Percentiles rank a stretch among this genome's conserved stretches.
Conservation (phyloP, 495 filamentous ascomycete species). For the Eremomyces bilateralis region DNA sequence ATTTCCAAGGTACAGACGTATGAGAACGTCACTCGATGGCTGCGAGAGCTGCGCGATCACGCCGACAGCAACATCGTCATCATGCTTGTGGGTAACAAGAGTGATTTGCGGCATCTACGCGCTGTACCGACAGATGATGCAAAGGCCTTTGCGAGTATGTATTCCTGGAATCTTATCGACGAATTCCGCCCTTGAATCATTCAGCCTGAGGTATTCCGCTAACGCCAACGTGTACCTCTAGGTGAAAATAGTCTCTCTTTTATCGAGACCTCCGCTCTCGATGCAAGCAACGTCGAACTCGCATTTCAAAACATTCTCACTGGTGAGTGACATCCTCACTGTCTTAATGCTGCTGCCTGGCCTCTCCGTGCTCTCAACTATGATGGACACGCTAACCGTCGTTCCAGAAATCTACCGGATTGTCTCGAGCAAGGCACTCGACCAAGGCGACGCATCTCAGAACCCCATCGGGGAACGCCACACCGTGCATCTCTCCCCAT, state of each 20-base stretch:
- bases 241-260: slow-evolving; percentile 92
- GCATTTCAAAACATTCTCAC: slow-evolving; percentile 99
- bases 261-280: slow-evolving; percentile 97
- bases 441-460: slow-evolving; percentile 55
- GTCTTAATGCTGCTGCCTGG: not conserved
- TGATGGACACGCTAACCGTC: not conserved
- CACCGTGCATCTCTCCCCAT: slow-evolving; percentile 58
- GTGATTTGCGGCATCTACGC: slow-evolving; percentile 94
- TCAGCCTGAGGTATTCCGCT: not conserved
- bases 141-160: slow-evolving; percentile 89
- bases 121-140: slow-evolving; percentile 97
- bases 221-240: slow-evolving; percentile 15
- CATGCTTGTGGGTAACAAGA: slow-evolving; percentile 99
- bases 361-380: not conserved
- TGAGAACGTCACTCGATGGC: slow-evolving; percentile 96
- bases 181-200: not conserved
- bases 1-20: slow-evolving; percentile 99
- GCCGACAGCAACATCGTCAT: slow-evolving; percentile 99
- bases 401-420: slow-evolving; percentile 92
- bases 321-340: slow-evolving; percentile 32
- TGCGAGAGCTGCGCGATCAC: slow-evolving; percentile 96
- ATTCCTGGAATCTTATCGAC: not conserved
- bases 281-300: slow-evolving; percentile 97
- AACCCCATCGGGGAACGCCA: slow-evolving; percentile 51
- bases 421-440: slow-evolving; percentile 90